A percentile compares a stretch with the other conserved stretches of the same genome.
Conservation (phyloP, 1,284 basidiomycete species). For the Kalmanozyma brasiliensis region DNA sequence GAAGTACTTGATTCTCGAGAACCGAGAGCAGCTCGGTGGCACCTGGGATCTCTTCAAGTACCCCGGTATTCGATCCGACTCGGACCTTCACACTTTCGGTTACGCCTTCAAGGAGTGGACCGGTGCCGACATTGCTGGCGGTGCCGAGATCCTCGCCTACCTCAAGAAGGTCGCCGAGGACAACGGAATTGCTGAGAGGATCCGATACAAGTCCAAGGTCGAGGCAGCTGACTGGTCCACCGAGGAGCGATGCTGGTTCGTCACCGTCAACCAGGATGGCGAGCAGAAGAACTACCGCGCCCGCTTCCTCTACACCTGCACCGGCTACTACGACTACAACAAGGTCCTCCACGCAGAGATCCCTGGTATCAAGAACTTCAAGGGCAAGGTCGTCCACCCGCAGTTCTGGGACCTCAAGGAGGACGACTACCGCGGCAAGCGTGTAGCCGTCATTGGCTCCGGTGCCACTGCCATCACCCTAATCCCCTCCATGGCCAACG, state of each 20-base stretch:
- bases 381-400: constrained; percentile 62
- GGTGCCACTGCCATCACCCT: constrained; percentile 66
- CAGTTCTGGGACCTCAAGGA: constrained; percentile 60
- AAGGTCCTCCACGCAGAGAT: constrained; percentile 57
- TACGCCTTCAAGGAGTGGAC: constrained; percentile 58
- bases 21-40: constrained; percentile 51
- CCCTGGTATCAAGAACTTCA: constrained; percentile 62
- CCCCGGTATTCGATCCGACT: constrained; percentile 51
- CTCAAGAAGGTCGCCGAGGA: constrained; percentile 57
- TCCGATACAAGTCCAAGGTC: constrained; percentile 54
- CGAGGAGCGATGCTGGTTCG: constrained; percentile 53
- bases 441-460: constrained; percentile 64
- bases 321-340: constrained; percentile 65
- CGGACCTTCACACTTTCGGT: constrained; percentile 48
- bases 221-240: constrained; percentile 41
- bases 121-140: constrained; percentile 59
- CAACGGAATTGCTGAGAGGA: constrained; percentile 56
- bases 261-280: constrained; percentile 39
- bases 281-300: constrained; percentile 38
- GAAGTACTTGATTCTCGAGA: constrained; percentile 55
- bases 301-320: constrained; percentile 54
- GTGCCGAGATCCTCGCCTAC: constrained; percentile 57
- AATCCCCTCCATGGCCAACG: constrained; percentile 55
- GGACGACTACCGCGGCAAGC: constrained; percentile 62
- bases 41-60: constrained; percentile 64